Percentiles rank a stretch among this genome's conserved stretches.
Conservation (phyloP, 352 stramenopile genomes). For the Pythium aquatile region DNA sequence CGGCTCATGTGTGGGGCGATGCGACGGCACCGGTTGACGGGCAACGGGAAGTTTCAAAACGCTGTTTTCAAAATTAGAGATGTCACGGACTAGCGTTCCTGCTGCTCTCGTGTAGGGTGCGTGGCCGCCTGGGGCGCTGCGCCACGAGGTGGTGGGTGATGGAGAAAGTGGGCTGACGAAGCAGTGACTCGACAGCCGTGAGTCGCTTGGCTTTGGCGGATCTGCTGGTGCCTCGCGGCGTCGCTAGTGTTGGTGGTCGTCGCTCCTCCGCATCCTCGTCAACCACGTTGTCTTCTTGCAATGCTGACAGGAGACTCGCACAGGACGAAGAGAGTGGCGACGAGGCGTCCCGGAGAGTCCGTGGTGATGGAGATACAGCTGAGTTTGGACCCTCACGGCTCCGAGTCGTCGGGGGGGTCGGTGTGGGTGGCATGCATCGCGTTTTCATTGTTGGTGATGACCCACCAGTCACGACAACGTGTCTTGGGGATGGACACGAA, state of each 20-base stretch:
- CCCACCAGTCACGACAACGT: neutral
- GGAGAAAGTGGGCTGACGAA: constrained; percentile 26
- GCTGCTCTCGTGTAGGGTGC: neutral
- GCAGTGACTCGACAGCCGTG: constrained; percentile 14
- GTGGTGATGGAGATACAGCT: constrained; percentile 9
- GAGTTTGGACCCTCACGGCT: neutral
- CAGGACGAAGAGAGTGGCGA: constrained; percentile 1
- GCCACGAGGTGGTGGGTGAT: constrained; percentile 11
- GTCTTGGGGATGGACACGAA: constrained; percentile 10
- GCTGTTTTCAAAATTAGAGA: constrained; percentile 24
- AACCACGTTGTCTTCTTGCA: constrained; percentile 11
- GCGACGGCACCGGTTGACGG: neutral
- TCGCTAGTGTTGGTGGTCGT: constrained; percentile 5
- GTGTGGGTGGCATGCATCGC: neutral
- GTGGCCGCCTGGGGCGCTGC: neutral
- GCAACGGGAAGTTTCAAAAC: constrained; percentile 36
- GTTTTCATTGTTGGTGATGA: neutral
- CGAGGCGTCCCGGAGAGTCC: neutral
- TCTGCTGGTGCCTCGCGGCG: neutral
- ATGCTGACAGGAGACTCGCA: constrained; percentile 16
- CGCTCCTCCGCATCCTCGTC: constrained; percentile 10
- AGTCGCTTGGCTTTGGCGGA: constrained; percentile 7
- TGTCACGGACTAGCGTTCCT: neutral
- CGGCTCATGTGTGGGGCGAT: neutral
- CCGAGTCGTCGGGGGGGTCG: neutral